phyloP scores from a whole-genome alignment of 176 grass and related monocot genomes.

The Musa itinerans region DNA sequence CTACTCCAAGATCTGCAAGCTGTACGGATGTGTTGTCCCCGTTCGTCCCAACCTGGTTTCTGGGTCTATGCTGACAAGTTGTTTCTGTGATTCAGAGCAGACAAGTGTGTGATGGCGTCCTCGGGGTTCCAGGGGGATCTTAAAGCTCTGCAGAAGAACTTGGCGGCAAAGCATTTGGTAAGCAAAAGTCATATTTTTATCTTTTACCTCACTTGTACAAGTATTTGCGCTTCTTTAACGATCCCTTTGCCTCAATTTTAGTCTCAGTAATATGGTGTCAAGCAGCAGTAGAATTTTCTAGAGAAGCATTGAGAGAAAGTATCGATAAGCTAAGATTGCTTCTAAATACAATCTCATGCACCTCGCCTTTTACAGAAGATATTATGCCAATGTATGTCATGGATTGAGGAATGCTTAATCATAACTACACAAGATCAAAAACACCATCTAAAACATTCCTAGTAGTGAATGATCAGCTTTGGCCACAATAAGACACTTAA shows the following conservation, averaged over 20 bases:
- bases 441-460: neutral
- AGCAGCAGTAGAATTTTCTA: neutral
- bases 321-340: neutral
- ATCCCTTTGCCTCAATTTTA: neutral
- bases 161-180: conserved; percentile 73
- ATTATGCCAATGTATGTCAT: neutral
- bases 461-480: neutral
- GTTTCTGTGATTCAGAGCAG: conserved; percentile 25
- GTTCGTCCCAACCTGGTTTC: neutral
- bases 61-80: neutral
- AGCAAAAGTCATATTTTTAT: neutral
- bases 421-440: neutral
- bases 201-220: neutral
- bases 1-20: conserved; percentile 93
- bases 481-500: neutral
- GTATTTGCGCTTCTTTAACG: neutral
- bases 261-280: neutral
- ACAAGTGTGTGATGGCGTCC: conserved; percentile 67
- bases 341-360: neutral
- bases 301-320: neutral
- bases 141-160: conserved; percentile 89
- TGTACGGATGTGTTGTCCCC: conserved; percentile 44
- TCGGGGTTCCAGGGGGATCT: conserved; percentile 93
- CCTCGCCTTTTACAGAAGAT: neutral
- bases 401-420: neutral